Evolutionary conservation across 1,139 yeast species (phyloP).

Genomic region (Spencermartinsiella ligniputridi): DNA sequence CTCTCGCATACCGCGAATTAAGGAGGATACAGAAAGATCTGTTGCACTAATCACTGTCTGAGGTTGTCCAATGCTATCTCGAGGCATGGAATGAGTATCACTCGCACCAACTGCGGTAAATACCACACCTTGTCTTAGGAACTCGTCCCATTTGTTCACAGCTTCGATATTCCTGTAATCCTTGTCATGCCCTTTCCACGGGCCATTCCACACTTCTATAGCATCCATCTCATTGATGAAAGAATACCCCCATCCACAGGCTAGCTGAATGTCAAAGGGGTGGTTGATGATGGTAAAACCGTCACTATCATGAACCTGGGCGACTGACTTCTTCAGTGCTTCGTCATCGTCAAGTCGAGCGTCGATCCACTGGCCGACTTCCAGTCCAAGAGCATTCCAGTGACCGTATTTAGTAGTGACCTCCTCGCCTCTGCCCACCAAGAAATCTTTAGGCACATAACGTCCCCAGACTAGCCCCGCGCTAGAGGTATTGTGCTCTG

Average conservation of each 20-base stretch:
- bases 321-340: slow-evolving; percentile 6
- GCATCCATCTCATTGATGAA: slow-evolving; percentile 14
- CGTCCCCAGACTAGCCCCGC: slow-evolving; percentile 16
- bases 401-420: slow-evolving; percentile 17
- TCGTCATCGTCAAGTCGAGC: slow-evolving; percentile 9
- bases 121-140: slow-evolving; percentile 9
- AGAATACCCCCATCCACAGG: slow-evolving; percentile 13
- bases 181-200: slow-evolving; percentile 14
- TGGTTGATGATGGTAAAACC: slow-evolving; percentile 16
- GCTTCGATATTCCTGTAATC: slow-evolving; percentile 13
- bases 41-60: slow-evolving; percentile 13
- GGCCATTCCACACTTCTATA: slow-evolving; percentile 19
- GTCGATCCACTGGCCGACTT: slow-evolving; percentile 14
- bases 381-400: slow-evolving; percentile 17
- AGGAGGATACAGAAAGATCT: slow-evolving; percentile 11
- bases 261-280: slow-evolving; percentile 13
- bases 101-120: slow-evolving; percentile 16
- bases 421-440: slow-evolving; percentile 17
- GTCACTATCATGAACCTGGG: slow-evolving; percentile 11
- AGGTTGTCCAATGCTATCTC: slow-evolving; percentile 13
- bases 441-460: slow-evolving; percentile 8
- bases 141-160: slow-evolving; percentile 13
- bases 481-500: slow-evolving; percentile 17
- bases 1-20: slow-evolving; percentile 9
- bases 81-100: slow-evolving; percentile 13